Base-by-base conservation (phyloP, 805 yeast genomes). In the Dipodascus albidus region DNA sequence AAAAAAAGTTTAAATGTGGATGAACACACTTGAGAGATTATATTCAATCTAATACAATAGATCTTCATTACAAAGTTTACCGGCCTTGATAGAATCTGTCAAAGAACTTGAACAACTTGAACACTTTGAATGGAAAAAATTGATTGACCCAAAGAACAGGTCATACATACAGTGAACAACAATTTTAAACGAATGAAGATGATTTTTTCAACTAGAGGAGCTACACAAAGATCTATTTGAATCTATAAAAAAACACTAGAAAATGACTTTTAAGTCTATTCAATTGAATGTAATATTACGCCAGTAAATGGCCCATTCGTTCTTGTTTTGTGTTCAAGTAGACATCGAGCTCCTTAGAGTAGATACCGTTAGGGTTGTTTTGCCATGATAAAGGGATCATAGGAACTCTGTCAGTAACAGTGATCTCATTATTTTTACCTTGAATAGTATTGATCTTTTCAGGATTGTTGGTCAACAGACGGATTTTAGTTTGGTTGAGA, bases 341-440 rank as follows among this genome's bases (percentile, higher is more conserved):
- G 1, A 96, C 96, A 61, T 93, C 96, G 31, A 93, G 85, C 69
- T 93, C 99, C 56, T 76, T 78, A 35, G 90, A 80, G 59, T 83
- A 76, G 55, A 93, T 85, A 3, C 98, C 98, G n/a, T 65, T 67
- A 22, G 69, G 67, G 53, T 74, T 73, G 55, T 71, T 66, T 64
- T 77, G 76, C 99, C 99, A 93, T 4, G 96, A 90, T 53, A 90
- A 75, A 14, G 99, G 99, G 2, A 93, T 79, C 99, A 93, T 93
- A 38, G 99, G 96, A 1, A 91, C 89, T 59, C 99, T 79, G 67
- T 91, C 93, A 23, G 78, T 76, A 48, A 95, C 98, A 57, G 75
- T 77, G 27, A 93, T 81, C 51, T 79, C 72, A 44, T 84, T 76
- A 62, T 87, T 76, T 63, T 80, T 81, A 44, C 97, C 96, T 69